A percentile compares a stretch with the other conserved stretches of the same genome.
Conservation (phyloP, 2,329 filamentous ascomycete genomes). For the Paraphoma sp. region DNA sequence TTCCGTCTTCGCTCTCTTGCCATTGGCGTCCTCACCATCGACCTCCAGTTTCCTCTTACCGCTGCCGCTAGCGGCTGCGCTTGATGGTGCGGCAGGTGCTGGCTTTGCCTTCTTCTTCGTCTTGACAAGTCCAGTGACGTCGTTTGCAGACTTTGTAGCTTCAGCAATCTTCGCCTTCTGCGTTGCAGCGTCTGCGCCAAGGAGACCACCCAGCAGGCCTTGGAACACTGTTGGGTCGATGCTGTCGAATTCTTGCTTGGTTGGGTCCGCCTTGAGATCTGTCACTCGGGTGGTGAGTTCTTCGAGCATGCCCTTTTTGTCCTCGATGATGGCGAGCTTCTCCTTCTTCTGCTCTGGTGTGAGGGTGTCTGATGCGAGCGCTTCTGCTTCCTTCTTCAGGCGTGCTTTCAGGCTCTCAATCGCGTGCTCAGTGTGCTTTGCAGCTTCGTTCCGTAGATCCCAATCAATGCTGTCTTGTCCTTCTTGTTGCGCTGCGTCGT, state of each 20-base stretch:
- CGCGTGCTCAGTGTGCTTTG: slow-evolving; percentile 73
- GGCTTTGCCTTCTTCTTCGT: slow-evolving; percentile 65
- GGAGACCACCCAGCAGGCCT: slow-evolving; percentile 68
- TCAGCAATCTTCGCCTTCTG: slow-evolving; percentile 72
- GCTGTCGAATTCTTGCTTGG: slow-evolving; percentile 47
- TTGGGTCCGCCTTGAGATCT: slow-evolving; percentile 71
- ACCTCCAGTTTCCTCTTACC: slow-evolving; percentile 45
- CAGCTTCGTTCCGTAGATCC: slow-evolving; percentile 72
- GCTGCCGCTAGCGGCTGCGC: slow-evolving; percentile 13
- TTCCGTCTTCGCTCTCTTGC: slow-evolving; percentile 44
- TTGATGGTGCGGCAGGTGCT: slow-evolving; percentile 11
- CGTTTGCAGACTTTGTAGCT: slow-evolving; percentile 75
- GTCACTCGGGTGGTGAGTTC: slow-evolving; percentile 72
- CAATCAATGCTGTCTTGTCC: slow-evolving; percentile 67
- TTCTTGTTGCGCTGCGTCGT: slow-evolving; percentile 27
- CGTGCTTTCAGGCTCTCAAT: slow-evolving; percentile 76
- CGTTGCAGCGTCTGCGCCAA: slow-evolving; percentile 67
- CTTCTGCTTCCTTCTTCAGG: slow-evolving; percentile 72
- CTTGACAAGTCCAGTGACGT: slow-evolving; percentile 76
- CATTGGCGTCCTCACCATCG: slow-evolving; percentile 27
- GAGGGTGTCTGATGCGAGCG: slow-evolving; percentile 56
- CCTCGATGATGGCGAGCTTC: slow-evolving; percentile 64
- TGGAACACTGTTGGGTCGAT: slow-evolving; percentile 56
- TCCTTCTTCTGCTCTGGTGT: slow-evolving; percentile 70
- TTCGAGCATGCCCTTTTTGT: slow-evolving; percentile 78